Conservation (phyloP, 139 green algal genomes). For the Microglena sp. region DNA sequence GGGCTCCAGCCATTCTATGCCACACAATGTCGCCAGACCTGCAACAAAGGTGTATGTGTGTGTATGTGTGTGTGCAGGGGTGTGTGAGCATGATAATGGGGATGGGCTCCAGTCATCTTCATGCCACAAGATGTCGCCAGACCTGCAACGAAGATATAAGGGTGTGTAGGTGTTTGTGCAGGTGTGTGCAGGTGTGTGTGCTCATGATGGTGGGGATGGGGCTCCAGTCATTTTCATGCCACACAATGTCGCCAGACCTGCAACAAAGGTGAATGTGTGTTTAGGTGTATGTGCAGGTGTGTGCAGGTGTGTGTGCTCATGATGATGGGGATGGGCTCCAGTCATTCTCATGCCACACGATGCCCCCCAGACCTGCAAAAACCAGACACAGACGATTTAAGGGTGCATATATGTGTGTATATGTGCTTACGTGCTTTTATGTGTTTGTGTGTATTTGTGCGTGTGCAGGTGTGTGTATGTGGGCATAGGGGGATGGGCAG, state of each 20-base stretch:
- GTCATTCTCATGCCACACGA: slow-evolving; percentile 95
- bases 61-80: no score
- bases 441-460: no score
- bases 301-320: not conserved
- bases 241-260: slow-evolving; percentile 77
- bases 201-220: not conserved
- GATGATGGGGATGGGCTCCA: slow-evolving; percentile 51
- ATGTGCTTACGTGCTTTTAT: no score
- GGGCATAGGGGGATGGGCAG: not conserved
- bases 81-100: not conserved
- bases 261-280: not conserved
- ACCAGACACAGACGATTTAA: no score
- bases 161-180: no score
- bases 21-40: no score
- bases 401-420: no score
- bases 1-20: slow-evolving; percentile 70
- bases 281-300: no score
- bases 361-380: slow-evolving; percentile 48
- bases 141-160: slow-evolving; percentile 4
- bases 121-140: no score
- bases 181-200: slow-evolving; percentile 2
- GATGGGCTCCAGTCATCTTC: slow-evolving; percentile 71
- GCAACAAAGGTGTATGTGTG: not conserved
- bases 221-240: slow-evolving; percentile 96
- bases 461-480: not conserved